Evolutionary conservation across 306 rosid genomes (phyloP).

Genomic region (Pueraria montana): DNA sequence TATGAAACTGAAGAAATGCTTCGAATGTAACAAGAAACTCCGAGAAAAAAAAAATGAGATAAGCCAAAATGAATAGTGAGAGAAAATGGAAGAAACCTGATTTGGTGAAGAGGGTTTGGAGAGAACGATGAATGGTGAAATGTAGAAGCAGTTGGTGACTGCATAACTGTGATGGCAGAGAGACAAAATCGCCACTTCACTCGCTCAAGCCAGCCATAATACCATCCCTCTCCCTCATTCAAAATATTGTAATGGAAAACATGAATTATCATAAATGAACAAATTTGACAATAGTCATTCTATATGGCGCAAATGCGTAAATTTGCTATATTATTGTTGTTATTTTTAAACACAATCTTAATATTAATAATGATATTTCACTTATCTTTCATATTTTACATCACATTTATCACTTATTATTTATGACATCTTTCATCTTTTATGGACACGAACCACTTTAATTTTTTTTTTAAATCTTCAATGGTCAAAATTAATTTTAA

Average conservation of each 20-base stretch:
- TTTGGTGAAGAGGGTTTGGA: constrained; percentile 23
- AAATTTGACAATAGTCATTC: not conserved
- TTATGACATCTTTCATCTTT: not conserved
- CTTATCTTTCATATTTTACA: not conserved
- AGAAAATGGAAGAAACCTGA: constrained; percentile 51
- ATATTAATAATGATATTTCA: not conserved
- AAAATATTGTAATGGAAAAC: not conserved
- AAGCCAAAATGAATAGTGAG: constrained; percentile 6
- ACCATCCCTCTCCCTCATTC: not conserved
- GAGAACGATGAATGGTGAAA: constrained; percentile 44
- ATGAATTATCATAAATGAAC: not conserved
- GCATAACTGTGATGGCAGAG: constrained; percentile 48
- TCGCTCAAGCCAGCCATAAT: constrained; percentile 38
- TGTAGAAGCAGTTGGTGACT: constrained; percentile 28
- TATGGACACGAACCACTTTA: no score
- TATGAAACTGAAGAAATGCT: constrained; percentile 1
- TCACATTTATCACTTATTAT: not conserved
- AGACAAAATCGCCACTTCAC: constrained; percentile 57
- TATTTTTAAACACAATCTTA: not conserved
- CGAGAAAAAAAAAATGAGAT: not conserved
- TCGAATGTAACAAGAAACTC: constrained; percentile 29
- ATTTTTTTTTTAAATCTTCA: no score
- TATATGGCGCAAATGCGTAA: not conserved
- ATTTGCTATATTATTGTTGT: not conserved
- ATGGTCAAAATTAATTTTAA: no score